Evolutionary conservation across 1,139 yeast genomes (phyloP).

Genomic region (Candida gigantensis): DNA sequence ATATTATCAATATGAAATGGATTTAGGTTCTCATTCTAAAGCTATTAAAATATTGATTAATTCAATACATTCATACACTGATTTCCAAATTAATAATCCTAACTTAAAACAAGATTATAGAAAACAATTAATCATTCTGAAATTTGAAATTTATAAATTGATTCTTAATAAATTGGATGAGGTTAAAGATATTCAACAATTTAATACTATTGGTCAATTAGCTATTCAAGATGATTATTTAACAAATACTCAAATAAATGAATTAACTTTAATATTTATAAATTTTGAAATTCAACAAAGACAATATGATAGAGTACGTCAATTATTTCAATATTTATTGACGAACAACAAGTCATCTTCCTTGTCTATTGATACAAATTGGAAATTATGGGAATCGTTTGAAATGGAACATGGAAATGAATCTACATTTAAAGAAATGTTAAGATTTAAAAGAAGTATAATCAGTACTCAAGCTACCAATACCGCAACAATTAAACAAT

Average conservation of each 20-base stretch:
- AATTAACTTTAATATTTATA: slow-evolving; percentile 40
- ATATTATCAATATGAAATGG: slow-evolving; percentile 62
- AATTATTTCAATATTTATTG: slow-evolving; percentile 45
- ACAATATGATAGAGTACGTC: slow-evolving; percentile 62
- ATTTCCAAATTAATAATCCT: not conserved
- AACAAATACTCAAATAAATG: slow-evolving; percentile 29
- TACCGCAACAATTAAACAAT: slow-evolving; percentile 18
- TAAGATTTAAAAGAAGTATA: slow-evolving; percentile 54
- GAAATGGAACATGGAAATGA: slow-evolving; percentile 74
- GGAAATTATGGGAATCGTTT: slow-evolving; percentile 73
- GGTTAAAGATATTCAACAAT: slow-evolving; percentile 17
- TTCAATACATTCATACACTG: slow-evolving; percentile 16
- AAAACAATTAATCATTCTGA: slow-evolving; percentile 21
- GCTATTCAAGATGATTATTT: slow-evolving; percentile 24
- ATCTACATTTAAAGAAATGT: slow-evolving; percentile 71
- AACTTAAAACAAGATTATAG: slow-evolving; percentile 3
- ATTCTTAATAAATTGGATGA: slow-evolving; percentile 15
- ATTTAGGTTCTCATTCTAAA: slow-evolving; percentile 28
- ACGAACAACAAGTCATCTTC: too few relatives aligned
- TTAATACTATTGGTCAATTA: slow-evolving; percentile 21
- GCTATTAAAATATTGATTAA: slow-evolving; percentile 27
- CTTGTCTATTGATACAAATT: slow-evolving; percentile 30
- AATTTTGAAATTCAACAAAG: slow-evolving; percentile 48
- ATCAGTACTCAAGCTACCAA: slow-evolving; percentile 36
- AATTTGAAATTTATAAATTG: slow-evolving; percentile 23